Evolutionary conservation across 257 asterid genomes (phyloP), one percentile per base, ranked within the genome.

Genomic region (Lycium barbarum): DNA sequence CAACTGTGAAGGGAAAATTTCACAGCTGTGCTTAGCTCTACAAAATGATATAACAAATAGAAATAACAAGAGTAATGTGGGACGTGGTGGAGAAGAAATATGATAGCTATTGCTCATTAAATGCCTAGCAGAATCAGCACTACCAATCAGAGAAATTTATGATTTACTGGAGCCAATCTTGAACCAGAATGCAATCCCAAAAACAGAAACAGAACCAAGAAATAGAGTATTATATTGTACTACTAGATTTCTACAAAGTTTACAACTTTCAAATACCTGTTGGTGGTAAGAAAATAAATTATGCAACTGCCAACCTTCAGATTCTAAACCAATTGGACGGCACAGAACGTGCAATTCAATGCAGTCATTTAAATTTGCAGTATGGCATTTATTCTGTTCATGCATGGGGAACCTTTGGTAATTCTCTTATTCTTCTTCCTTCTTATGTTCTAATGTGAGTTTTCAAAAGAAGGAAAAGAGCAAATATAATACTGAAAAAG

Each of bases 241-340:
- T 72, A 22, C 36, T 7, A 6, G 22, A 1, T 72, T 72, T n/a
- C 6, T 45, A 17, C 5, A 20, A 59, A 17, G 65, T 59, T 18
- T 26, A 40, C 2, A 71, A 59, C 8, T 59, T 71, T 4, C 15
- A 38, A 40, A 4, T 18, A 17, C n/a, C 2, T 71, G 55, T 43
- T 18, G 55, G 33, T 72, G 3, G 58, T 17, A 18, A 45, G 18
- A 45, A 72, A 45, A 72, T 72, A 45, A 45, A 72, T 72, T 9
- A 72, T 72, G 26, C 38, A 72, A 72, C 80, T 72, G 80, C 58
- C 80, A 72, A 72, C 80, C 80, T 45, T 72, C 58, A 72, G 0
- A 72, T 43, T 72, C 80, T n/a, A 11, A 72, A 45, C 80, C 58
- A 45, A 45, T 72, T 72, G 80, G 65, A 59, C 18, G 33, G 12